Percentiles rank a stretch among this genome's conserved stretches.
Conservation (phyloP, 2,329 filamentous ascomycete genomes). For the Ophiocordyceps sinensis region DNA sequence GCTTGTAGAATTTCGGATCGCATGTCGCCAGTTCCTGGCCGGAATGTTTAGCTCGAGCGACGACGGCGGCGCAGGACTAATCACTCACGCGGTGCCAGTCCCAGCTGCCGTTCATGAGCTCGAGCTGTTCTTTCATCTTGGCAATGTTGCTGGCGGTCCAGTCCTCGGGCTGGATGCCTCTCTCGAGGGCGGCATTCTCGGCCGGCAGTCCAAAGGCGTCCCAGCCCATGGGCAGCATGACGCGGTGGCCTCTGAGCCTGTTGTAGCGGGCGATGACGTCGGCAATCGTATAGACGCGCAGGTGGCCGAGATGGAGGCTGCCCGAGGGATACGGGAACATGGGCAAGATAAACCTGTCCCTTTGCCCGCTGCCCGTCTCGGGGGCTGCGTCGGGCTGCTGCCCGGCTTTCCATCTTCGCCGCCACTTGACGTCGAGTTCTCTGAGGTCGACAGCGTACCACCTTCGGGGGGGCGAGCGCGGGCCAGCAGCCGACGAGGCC, state of each 20-base stretch:
- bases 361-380: slow-evolving; percentile 8
- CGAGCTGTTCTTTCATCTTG: slow-evolving; percentile 72
- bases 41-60: too few species aligned
- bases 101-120: slow-evolving; percentile 67
- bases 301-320: slow-evolving; percentile 70
- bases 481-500: neutral
- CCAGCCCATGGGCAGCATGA: slow-evolving; percentile 87
- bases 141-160: slow-evolving; percentile 75
- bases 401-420: slow-evolving; percentile 25
- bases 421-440: slow-evolving; percentile 36
- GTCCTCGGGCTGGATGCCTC: slow-evolving; percentile 57
- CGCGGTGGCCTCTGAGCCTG: slow-evolving; percentile 57
- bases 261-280: slow-evolving; percentile 71
- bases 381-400: slow-evolving; percentile 3
- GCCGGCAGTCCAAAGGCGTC: slow-evolving; percentile 84
- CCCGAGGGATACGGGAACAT: slow-evolving; percentile 95
- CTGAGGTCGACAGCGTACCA: slow-evolving; percentile 31
- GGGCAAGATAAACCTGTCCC: slow-evolving; percentile 57
- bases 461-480: slow-evolving; percentile 9
- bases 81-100: slow-evolving; percentile 62
- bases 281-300: slow-evolving; percentile 81
- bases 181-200: slow-evolving; percentile 80
- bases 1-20: slow-evolving; percentile 74
- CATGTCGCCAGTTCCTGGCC: slow-evolving; percentile 68
- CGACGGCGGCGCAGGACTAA: too few species aligned